Conservation (phyloP, 1,284 basidiomycete species). For the Tylopilus sp. region DNA sequence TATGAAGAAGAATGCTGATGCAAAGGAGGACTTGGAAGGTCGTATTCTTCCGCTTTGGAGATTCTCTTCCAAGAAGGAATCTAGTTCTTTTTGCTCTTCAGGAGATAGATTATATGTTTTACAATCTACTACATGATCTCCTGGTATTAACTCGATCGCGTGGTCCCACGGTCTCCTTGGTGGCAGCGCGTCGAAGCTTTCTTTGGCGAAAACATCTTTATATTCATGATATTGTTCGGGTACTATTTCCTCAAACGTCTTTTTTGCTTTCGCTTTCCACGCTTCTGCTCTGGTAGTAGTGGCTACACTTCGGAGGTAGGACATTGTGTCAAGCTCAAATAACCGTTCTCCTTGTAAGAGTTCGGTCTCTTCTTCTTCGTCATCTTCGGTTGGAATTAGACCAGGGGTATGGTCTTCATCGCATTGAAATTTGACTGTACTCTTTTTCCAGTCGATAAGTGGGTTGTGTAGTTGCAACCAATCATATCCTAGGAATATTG, state of each 20-base stretch:
- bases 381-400: no score
- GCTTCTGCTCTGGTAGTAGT: not conserved
- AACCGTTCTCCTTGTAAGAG: no score
- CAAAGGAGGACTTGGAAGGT: not conserved
- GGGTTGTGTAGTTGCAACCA: constrained; percentile 30
- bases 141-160: no score
- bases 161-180: no score
- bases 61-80: not conserved
- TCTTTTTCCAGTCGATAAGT: constrained; percentile 19
- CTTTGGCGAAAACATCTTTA: not conserved
- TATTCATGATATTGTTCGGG: not conserved
- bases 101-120: constrained; percentile 11
- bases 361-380: no score
- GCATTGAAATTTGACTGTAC: not conserved
- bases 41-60: not conserved
- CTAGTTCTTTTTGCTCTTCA: not conserved
- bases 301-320: not conserved
- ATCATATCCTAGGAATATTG: constrained; percentile 12
- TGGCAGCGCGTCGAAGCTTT: not conserved
- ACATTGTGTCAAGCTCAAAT: no score
- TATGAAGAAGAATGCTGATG: not conserved
- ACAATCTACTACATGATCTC: no score
- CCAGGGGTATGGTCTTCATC: not conserved
- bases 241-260: not conserved
- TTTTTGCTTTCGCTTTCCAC: fast-evolving